Conservation (phyloP, 1,284 basidiomycete species). For the Neolentinus lepideus region DNA sequence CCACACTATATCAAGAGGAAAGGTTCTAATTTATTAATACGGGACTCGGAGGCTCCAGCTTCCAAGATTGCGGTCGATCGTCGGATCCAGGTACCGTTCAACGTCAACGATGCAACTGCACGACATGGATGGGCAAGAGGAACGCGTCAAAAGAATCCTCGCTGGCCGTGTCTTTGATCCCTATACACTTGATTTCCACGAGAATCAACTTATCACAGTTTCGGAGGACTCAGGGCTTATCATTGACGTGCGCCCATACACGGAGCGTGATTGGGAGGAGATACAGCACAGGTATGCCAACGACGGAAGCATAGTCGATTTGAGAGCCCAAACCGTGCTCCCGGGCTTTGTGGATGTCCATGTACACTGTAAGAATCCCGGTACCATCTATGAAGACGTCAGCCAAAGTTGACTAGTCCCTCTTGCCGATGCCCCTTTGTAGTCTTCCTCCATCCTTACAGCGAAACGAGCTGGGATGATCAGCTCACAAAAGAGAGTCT, state of each 20-base stretch:
- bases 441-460: conserved; percentile 61
- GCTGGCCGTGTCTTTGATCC: conserved; percentile 38
- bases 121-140: background rate
- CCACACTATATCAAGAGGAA: too few species aligned
- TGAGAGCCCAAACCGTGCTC: conserved; percentile 43
- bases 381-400: conserved; percentile 1
- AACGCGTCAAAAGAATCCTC: conserved; percentile 21
- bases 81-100: background rate
- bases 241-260: conserved; percentile 19
- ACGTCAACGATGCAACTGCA: background rate
- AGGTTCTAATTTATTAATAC: too few species aligned
- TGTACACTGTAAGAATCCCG: conserved; percentile 46
- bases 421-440: background rate
- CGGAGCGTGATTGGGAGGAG: conserved; percentile 7
- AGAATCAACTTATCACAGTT: conserved; percentile 34
- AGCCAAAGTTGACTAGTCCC: background rate
- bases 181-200: conserved; percentile 22
- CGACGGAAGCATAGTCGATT: conserved; percentile 32
- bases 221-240: conserved; percentile 28
- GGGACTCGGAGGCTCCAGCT: too few species aligned
- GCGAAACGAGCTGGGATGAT: conserved; percentile 54
- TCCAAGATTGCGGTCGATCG: too few species aligned
- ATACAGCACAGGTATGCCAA: conserved; percentile 9
- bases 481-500: conserved; percentile 55
- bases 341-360: conserved; percentile 65